These are phyloP conservation scores for Syzygium grande DNA, from an alignment of 345 rosid species.

Conservation along the genomic window DNA sequence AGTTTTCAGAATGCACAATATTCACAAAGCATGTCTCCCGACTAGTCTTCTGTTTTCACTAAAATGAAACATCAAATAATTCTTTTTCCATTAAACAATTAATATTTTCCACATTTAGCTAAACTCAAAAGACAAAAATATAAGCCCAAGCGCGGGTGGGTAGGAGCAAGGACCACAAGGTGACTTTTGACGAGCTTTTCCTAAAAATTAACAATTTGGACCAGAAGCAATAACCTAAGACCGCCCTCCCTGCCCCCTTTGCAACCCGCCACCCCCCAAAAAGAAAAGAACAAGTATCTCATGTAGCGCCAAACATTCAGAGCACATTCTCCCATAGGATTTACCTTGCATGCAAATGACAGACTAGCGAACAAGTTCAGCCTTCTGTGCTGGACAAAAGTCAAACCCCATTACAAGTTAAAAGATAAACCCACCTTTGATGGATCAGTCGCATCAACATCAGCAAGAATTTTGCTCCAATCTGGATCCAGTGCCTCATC, in stretches of 20 bases:
- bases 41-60: background rate
- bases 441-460: constrained; percentile 27
- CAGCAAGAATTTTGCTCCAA: constrained; percentile 63
- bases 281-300: background rate
- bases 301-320: background rate
- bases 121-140: background rate
- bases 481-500: constrained; percentile 51
- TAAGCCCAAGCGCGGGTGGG: background rate
- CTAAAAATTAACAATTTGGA: background rate
- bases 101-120: background rate
- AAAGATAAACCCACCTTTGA: constrained; percentile 40
- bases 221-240: background rate
- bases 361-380: background rate
- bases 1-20: background rate
- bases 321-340: background rate
- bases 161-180: background rate
- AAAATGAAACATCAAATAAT: background rate
- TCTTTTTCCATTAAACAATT: background rate
- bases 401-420: background rate
- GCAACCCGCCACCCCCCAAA: background rate
- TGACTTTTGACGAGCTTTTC: background rate
- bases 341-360: background rate
- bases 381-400: background rate
- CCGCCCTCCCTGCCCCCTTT: background rate
- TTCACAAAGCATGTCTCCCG: background rate